Base-by-base conservation (phyloP, 495 filamentous ascomycete species). In the Parathielavia appendiculata region DNA sequence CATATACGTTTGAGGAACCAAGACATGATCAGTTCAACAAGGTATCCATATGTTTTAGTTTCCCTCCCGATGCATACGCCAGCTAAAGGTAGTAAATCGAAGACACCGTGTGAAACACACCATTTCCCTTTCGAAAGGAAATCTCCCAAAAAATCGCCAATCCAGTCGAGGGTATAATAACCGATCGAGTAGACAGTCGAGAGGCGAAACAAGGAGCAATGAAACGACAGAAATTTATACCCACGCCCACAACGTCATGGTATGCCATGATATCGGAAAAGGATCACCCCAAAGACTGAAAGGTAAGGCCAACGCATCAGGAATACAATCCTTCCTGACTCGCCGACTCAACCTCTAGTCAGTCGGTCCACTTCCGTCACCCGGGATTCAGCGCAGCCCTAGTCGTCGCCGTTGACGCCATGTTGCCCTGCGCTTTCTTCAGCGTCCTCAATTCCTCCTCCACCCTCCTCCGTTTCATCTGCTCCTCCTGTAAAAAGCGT, bases 401-500 rank as follows among this genome's bases (percentile, higher is more conserved):
- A 3, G 16, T 13, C 30, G 30, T 19, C 19, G 54, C 20, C 19
- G 35, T 17, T 35, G 54, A 47, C 26, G 53, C 54, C 1, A 14
- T 20, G 10, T 3, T 26, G 36, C 51, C 63, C 56, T 61, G 52
- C 5, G 49, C 54, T 45, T 66, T 66, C 50, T 68, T 76, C 48
- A 78, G 51, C 9, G 70, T 63, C 14, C 68, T 65, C 17, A 77
- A 54, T 55, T 79, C 77, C 43, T 79, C 77, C 54, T 79, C 77
- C 39, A 75, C 57, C 61, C 74, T 76, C 38, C 76, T 63, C 32
- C 76, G 69, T 46, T 67, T 66, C 57, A 69, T 69, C 68, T 76
- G 76, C 60, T 79, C 77, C 69, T 76, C 73, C 77, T 79, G 54
- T 45, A 26, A 4, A 2, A 22, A 22, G 12, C 20, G 11, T 0